Evolutionary conservation across 164 flowering plant species (phyloP).

Genomic region (Brasenia schreberi): DNA sequence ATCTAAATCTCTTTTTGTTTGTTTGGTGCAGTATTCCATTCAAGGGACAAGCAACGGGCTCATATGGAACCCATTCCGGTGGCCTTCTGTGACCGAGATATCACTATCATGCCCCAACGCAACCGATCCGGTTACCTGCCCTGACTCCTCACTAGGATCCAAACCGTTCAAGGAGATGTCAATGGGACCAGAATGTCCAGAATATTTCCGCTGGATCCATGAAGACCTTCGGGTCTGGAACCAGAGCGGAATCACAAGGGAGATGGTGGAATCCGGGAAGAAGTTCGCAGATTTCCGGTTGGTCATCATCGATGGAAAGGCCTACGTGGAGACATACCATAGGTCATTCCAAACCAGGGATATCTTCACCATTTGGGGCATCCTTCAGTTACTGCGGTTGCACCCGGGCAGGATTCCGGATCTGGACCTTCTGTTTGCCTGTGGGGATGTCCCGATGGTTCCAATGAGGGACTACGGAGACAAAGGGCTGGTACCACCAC

Average conservation of each 20-base stretch:
- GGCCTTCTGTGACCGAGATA: too few relatives aligned
- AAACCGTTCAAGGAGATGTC: too few relatives aligned
- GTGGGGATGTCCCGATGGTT: conserved; percentile 4
- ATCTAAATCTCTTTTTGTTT: too few relatives aligned
- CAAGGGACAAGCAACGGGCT: too few relatives aligned
- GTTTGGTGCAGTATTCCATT: too few relatives aligned
- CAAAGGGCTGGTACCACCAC: conserved; percentile 1
- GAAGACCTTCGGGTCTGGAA: conserved; percentile 37
- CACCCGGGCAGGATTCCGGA: conserved; percentile 35
- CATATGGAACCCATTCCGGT: too few relatives aligned
- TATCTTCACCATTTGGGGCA: conserved; percentile 29
- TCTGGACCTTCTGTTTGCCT: conserved; percentile 29
- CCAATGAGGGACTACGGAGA: background rate
- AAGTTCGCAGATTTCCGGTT: conserved; percentile 19
- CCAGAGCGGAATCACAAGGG: conserved; percentile 23
- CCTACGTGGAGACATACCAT: conserved; percentile 13
- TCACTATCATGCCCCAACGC: too few relatives aligned
- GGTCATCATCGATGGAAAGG: conserved; percentile 31
- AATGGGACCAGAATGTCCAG: conserved; percentile 19
- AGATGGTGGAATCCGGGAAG: conserved; percentile 21
- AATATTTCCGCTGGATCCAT: conserved; percentile 43
- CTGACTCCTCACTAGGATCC: too few relatives aligned
- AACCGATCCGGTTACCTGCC: too few relatives aligned
- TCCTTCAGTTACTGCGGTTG: conserved; percentile 26
- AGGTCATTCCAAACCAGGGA: conserved; percentile 24